A percentile compares a stretch with the other conserved stretches of the same genome.
Conservation (phyloP, 352 stramenopile genomes). For the Aphanomyces astaci region DNA sequence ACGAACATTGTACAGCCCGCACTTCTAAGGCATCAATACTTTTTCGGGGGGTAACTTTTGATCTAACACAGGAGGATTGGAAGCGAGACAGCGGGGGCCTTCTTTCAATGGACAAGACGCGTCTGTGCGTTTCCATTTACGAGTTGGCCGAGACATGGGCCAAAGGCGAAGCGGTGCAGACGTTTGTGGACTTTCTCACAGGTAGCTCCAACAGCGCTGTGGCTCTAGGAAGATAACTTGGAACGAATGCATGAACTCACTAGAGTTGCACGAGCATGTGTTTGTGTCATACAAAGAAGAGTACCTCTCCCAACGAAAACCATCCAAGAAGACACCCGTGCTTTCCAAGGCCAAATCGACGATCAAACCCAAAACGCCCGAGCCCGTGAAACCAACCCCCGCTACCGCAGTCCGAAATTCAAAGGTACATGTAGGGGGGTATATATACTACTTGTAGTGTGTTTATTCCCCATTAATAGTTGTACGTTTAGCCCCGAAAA, state of each 20-base stretch:
- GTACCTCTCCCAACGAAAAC: not conserved
- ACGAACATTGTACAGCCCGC: not conserved
- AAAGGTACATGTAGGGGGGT: not conserved
- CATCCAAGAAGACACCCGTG: constrained; percentile 1
- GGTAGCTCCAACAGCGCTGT: constrained; percentile 3
- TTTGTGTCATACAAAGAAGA: constrained; percentile 20
- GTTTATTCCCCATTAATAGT: too few species aligned
- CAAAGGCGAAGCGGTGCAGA: constrained; percentile 8
- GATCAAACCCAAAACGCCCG: not conserved
- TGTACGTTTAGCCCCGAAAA: too few species aligned
- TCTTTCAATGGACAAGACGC: constrained; percentile 19
- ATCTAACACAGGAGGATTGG: constrained; percentile 22
- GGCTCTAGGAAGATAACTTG: too few species aligned
- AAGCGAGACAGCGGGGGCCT: constrained; percentile 17
- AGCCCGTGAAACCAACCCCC: not conserved
- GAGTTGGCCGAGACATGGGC: constrained; percentile 22
- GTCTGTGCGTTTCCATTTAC: constrained; percentile 17
- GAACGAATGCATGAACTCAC: too few species aligned
- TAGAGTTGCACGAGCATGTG: constrained; percentile 16
- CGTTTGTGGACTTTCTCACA: constrained; percentile 15
- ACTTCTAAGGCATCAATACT: too few species aligned
- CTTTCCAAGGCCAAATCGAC: not conserved
- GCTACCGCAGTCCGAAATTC: not conserved
- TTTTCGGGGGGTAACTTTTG: too few species aligned
- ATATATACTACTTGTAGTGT: too few species aligned